A percentile compares a stretch with the other conserved stretches of the same genome.
Evolutionary conservation across 176 grass and related monocot species (phyloP).

Genomic region (Puccinellia tenuiflora): DNA sequence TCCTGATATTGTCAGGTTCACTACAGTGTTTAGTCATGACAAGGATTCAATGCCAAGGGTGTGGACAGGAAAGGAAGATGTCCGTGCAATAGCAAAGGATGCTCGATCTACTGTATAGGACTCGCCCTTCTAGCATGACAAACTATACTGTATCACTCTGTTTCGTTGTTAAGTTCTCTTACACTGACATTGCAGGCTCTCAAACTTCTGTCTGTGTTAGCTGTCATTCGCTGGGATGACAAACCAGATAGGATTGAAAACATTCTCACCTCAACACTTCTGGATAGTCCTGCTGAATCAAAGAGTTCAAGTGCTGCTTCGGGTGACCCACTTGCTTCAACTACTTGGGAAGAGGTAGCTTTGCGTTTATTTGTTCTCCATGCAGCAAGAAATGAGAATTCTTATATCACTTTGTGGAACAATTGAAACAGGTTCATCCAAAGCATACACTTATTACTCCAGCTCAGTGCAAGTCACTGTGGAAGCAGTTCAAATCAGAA

Average conservation of each 20-base stretch:
- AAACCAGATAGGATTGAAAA: slow-evolving; percentile 69
- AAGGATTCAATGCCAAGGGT: slow-evolving; percentile 97
- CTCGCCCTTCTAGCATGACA: not conserved
- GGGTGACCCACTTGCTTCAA: slow-evolving; percentile 71
- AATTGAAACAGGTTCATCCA: slow-evolving; percentile 49
- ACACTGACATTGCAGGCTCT: slow-evolving; percentile 60
- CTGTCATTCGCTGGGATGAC: slow-evolving; percentile 69
- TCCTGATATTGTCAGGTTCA: slow-evolving; percentile 52
- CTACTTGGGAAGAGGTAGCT: slow-evolving; percentile 74
- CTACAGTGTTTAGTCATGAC: slow-evolving; percentile 82
- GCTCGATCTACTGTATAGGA: slow-evolving; percentile 71
- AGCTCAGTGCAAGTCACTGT: slow-evolving; percentile 75
- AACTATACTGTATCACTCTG: not conserved
- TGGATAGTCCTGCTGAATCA: slow-evolving; percentile 47
- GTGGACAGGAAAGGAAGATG: slow-evolving; percentile 96
- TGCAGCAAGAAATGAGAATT: slow-evolving; percentile 4
- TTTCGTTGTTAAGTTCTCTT: slow-evolving; percentile 20
- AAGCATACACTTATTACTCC: slow-evolving; percentile 72
- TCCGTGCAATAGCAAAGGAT: slow-evolving; percentile 79
- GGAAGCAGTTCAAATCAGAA: slow-evolving; percentile 82
- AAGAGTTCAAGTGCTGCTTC: slow-evolving; percentile 43
- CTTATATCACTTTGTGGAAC: slow-evolving; percentile 7
- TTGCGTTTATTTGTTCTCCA: not conserved
- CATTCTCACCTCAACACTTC: slow-evolving; percentile 51
- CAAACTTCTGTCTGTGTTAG: slow-evolving; percentile 75